Evolutionary conservation across 192 early-diverging fungal species (phyloP).

Genomic region (Haplosporangium gracile): DNA sequence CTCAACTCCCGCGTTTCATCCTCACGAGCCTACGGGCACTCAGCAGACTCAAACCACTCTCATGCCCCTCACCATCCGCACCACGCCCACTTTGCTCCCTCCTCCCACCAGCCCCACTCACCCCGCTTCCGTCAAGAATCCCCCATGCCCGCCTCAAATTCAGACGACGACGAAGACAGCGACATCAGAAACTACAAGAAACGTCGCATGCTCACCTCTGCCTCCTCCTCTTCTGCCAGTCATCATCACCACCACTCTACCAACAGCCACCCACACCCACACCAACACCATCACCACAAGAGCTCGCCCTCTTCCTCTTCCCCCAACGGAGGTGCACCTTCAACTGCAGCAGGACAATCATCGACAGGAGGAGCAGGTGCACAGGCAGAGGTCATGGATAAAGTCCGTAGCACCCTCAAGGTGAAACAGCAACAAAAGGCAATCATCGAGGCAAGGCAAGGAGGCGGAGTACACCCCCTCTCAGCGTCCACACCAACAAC

Average conservation of each 20-base stretch:
- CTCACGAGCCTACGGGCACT: background rate
- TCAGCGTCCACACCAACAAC: background rate
- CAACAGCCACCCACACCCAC: conserved; percentile 10
- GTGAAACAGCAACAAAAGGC: conserved; percentile 77
- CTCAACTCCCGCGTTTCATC: conserved; percentile 6
- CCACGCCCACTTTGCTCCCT: conserved; percentile 24
- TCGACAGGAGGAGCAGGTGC: background rate
- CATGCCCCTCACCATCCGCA: background rate
- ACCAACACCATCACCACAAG: conserved; percentile 10
- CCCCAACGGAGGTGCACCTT: background rate
- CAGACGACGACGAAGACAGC: conserved; percentile 51
- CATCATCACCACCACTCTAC: background rate
- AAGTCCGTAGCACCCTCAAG: conserved; percentile 62
- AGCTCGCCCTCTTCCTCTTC: conserved; percentile 6
- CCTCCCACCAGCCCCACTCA: conserved; percentile 21
- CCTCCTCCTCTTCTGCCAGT: conserved; percentile 3
- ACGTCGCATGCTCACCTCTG: conserved; percentile 23
- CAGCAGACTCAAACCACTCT: background rate
- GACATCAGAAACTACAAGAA: conserved; percentile 54
- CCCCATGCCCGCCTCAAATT: conserved; percentile 52
- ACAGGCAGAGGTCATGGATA: conserved; percentile 65
- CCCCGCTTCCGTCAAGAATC: conserved; percentile 53
- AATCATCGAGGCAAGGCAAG: conserved; percentile 70
- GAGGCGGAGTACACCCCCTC: conserved; percentile 8
- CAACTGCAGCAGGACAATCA: background rate